These are phyloP conservation scores for Russula sp. DNA, from an alignment of 768 basidiomycete genomes.

Conservation along the genomic window DNA sequence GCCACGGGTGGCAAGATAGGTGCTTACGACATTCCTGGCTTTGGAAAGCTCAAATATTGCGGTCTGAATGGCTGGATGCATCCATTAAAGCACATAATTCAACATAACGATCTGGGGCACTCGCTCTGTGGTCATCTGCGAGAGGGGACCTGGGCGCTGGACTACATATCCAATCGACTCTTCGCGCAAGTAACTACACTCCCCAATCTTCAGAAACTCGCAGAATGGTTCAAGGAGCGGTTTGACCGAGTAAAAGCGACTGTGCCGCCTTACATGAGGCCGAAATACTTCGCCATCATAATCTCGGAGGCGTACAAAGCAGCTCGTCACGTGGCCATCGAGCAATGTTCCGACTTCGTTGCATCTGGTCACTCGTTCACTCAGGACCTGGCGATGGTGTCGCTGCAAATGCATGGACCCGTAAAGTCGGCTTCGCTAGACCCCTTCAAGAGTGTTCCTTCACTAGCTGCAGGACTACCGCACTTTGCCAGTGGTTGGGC, in stretches of 20 bases:
- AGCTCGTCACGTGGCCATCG: conserved; percentile 71
- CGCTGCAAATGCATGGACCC: conserved; percentile 84
- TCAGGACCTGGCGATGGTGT: conserved; percentile 79
- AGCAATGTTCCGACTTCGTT: conserved; percentile 85
- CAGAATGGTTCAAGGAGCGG: conserved; percentile 81
- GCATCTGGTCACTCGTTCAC: conserved; percentile 81
- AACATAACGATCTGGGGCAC: conserved; percentile 89
- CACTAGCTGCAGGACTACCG: conserved; percentile 89
- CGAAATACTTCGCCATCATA: conserved; percentile 93
- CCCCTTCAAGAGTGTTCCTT: conserved; percentile 60
- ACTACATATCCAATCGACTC: conserved; percentile 73
- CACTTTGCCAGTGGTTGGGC: conserved; percentile 95
- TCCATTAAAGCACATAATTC: conserved; percentile 74
- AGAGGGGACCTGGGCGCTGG: conserved; percentile 85
- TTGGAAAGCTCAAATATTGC: conserved; percentile 78
- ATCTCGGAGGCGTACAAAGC: conserved; percentile 91
- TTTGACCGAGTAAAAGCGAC: conserved; percentile 70
- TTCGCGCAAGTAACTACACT: conserved; percentile 50
- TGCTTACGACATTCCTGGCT: conserved; percentile 69
- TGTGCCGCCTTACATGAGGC: conserved; percentile 82
- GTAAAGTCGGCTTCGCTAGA: conserved; percentile 89
- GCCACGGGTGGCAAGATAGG: conserved; percentile 78
- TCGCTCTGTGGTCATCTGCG: conserved; percentile 82
- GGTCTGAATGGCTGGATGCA: conserved; percentile 98
- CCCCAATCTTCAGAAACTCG: conserved; percentile 63